Conservation (phyloP, 495 filamentous ascomycete genomes). For the Lineolata rhizophorae region DNA sequence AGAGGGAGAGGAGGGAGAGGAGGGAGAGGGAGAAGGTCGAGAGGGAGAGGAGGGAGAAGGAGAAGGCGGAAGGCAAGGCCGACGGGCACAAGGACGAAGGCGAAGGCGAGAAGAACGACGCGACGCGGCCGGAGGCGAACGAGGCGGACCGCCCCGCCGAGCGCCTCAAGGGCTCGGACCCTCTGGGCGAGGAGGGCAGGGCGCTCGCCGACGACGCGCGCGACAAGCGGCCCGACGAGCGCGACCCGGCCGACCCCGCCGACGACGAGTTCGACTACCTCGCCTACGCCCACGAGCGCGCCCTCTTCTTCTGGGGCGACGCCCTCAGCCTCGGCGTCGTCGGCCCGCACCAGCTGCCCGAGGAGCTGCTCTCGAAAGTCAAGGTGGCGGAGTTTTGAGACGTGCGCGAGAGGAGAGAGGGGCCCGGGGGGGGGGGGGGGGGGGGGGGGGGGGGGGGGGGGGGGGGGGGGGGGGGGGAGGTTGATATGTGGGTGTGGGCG, state of each 20-base stretch:
- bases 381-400: conserved; percentile 38
- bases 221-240: conserved; percentile 3
- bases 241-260: conserved; percentile 26
- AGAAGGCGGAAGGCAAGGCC: conserved; percentile 6
- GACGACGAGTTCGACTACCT: conserved; percentile 79
- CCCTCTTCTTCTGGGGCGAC: conserved; percentile 86
- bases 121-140: neutral
- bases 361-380: conserved; percentile 29
- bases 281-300: conserved; percentile 73
- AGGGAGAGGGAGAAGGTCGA: too few species aligned
- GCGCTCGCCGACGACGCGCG: too few species aligned
- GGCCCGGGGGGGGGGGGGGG: too few species aligned
- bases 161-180: neutral
- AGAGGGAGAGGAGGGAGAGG: conserved; percentile 1
- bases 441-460: too few species aligned
- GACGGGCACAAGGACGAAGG: conserved; percentile 3
- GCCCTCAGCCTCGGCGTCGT: conserved; percentile 50
- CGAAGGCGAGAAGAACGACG: conserved; percentile 1
- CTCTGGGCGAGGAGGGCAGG: conserved; percentile 1
- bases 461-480: too few species aligned
- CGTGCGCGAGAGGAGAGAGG: too few species aligned
- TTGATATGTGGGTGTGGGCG: too few species aligned
- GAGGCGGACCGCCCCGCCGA: neutral
- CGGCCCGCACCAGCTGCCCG: conserved; percentile 48
- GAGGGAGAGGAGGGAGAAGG: conserved; percentile 6